These are phyloP conservation scores for Mollisia scopiformis DNA, from an alignment of 2,329 filamentous ascomycete species.

Conservation along the genomic window DNA sequence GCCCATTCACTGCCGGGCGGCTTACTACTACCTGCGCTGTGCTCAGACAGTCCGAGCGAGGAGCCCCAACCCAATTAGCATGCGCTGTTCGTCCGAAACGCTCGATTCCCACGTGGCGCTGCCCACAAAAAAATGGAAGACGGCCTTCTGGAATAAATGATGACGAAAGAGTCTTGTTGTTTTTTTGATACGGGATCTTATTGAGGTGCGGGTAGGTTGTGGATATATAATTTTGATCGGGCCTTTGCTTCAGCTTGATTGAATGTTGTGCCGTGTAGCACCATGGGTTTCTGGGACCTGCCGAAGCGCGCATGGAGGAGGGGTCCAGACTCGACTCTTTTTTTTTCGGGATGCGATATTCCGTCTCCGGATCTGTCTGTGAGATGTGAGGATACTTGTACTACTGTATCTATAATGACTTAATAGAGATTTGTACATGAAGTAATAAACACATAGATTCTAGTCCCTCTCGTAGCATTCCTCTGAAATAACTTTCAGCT, in stretches of 20 bases:
- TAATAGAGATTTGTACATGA: background rate
- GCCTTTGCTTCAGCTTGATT: background rate
- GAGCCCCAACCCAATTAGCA: background rate
- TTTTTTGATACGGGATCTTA: too few species aligned
- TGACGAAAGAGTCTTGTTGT: too few species aligned
- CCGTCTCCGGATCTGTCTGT: background rate
- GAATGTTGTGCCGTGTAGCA: background rate
- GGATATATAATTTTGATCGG: background rate
- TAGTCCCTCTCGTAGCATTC: background rate
- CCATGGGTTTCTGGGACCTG: background rate
- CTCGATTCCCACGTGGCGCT: background rate
- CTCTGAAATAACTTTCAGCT: background rate
- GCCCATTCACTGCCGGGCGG: too few species aligned
- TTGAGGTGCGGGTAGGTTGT: too few species aligned
- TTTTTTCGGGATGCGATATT: background rate
- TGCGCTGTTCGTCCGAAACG: background rate
- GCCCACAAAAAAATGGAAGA: background rate
- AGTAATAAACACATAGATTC: background rate
- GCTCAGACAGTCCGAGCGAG: background rate
- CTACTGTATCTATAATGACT: too few species aligned
- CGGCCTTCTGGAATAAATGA: background rate
- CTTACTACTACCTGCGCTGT: too few species aligned
- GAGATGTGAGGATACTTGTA: too few species aligned
- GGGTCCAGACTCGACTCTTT: background rate
- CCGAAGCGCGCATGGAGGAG: background rate